Base-by-base conservation (phyloP, 2,329 filamentous ascomycete species). In the Ascochyta rabiei region DNA sequence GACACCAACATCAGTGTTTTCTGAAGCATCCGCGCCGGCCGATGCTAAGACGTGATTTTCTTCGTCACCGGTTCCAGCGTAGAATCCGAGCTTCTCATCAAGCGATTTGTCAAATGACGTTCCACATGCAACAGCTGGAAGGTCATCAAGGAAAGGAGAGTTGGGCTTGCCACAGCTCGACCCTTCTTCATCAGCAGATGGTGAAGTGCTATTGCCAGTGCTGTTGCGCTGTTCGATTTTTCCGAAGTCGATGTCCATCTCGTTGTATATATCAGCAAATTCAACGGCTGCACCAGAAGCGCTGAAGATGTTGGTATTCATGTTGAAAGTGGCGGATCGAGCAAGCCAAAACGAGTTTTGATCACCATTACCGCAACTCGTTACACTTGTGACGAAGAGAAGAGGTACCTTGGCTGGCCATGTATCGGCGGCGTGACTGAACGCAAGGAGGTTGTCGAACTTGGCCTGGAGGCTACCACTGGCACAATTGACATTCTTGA, bases 281-380 rank as follows among this genome's bases (percentile, higher is more conserved):
- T 53, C 42, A 6, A 53, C 50, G 19, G 43, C 26, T 5, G 9
- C 19, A 39, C 50, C 43, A 1, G 50, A 37, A 38, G 50, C 50
- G 26, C 43, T 53, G 50, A 53, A 53, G n/a, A 43, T 53, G 26
- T 42, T 53, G 44, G 50, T 15, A 7, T 38, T 37, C n/a, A 37
- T 30, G 10, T 53, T 43, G 19, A 53, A 53, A 1, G 16, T 33
- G n/a, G 43, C 21, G 12, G 43, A 48, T 13, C 41, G 50, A 37
- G 50, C 50, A 37, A 53, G 50, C 50, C 50, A 53, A 38, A 53
- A 53, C 4, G 50, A 53, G 26, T 53, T 53, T 18, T 53, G 50
- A 3, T 53, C 50, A n/a, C 43, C 44, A 13, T 53, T 53, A 8
- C 50, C 50, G 24, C 50, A 53, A 43, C 50, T 53, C n/a, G 48